Conservation (phyloP, 176 grass and related monocot genomes). For the Oryza australiensis region DNA sequence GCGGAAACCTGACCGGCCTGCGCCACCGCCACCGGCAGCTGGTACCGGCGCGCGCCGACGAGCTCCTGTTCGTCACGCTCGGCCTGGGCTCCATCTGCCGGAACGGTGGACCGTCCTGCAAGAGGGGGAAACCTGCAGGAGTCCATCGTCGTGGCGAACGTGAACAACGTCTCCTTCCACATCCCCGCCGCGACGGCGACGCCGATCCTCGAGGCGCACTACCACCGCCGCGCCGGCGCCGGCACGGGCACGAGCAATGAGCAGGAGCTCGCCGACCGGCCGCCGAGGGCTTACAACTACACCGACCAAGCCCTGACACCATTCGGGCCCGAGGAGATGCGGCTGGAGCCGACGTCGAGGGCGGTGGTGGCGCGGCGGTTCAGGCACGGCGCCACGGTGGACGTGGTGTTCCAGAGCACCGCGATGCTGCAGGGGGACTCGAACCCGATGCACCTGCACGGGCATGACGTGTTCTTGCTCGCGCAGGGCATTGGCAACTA, state of each 20-base stretch:
- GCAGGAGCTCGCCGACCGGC: background rate
- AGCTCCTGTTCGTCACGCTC: background rate
- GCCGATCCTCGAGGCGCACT: background rate
- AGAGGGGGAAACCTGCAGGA: background rate
- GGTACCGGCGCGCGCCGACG: background rate
- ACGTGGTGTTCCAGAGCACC: constrained; percentile 28
- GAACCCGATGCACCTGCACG: constrained; percentile 56
- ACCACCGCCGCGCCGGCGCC: background rate
- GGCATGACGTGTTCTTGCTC: constrained; percentile 51
- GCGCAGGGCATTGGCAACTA: constrained; percentile 42
- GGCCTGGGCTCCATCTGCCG: background rate
- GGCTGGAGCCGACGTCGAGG: background rate
- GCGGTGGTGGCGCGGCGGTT: constrained; percentile 9
- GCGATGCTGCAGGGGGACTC: constrained; percentile 20
- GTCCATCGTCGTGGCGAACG: background rate
- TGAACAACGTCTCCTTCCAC: constrained; percentile 34
- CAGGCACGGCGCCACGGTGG: background rate
- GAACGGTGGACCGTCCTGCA: background rate
- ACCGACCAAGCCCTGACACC: background rate
- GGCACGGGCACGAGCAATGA: background rate
- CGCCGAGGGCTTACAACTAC: background rate
- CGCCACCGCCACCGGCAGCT: too few relatives aligned
- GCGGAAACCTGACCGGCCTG: background rate
- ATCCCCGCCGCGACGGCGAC: background rate
- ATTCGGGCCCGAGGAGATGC: background rate